A percentile compares a stretch with the other conserved stretches of the same genome.
phyloP scores from a whole-genome alignment of 2,329 filamentous ascomycete species.

The Beauveria medogensis region DNA sequence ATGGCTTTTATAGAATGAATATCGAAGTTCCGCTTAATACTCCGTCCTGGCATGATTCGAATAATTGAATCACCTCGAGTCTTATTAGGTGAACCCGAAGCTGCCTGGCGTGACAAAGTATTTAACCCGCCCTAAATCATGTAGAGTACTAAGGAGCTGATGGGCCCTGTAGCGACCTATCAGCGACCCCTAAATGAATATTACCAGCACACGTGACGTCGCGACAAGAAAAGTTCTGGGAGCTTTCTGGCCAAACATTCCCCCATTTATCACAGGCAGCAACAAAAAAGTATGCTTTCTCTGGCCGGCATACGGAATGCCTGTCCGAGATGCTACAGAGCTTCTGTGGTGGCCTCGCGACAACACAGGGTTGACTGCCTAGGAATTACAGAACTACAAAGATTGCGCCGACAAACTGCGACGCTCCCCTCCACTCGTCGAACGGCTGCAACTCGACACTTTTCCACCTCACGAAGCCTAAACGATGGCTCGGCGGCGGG shows the following conservation, averaged over 20 bases:
- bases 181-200: slow-evolving; percentile 3
- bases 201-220: slow-evolving; percentile 11
- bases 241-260: neutral
- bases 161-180: slow-evolving; percentile 5
- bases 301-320: slow-evolving; percentile 1
- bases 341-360: neutral
- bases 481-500: slow-evolving; percentile 15
- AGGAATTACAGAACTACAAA: neutral
- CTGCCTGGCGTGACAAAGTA: too few relatives aligned
- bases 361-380: neutral
- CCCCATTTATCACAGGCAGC: neutral
- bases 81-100: too few relatives aligned
- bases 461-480: slow-evolving; percentile 22
- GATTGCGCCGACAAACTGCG: neutral
- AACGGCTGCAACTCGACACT: slow-evolving; percentile 18
- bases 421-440: neutral
- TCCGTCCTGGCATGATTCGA: too few relatives aligned
- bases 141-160: neutral
- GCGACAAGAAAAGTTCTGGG: slow-evolving; percentile 2
- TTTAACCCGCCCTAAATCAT: too few relatives aligned
- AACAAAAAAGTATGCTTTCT: slow-evolving; percentile 4
- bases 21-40: too few relatives aligned
- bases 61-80: too few relatives aligned
- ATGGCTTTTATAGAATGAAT: too few relatives aligned
- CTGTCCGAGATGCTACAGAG: slow-evolving; percentile 9